Conservation (phyloP, 1,284 basidiomycete genomes). For the Cutaneotrichosporon cavernicola region DNA sequence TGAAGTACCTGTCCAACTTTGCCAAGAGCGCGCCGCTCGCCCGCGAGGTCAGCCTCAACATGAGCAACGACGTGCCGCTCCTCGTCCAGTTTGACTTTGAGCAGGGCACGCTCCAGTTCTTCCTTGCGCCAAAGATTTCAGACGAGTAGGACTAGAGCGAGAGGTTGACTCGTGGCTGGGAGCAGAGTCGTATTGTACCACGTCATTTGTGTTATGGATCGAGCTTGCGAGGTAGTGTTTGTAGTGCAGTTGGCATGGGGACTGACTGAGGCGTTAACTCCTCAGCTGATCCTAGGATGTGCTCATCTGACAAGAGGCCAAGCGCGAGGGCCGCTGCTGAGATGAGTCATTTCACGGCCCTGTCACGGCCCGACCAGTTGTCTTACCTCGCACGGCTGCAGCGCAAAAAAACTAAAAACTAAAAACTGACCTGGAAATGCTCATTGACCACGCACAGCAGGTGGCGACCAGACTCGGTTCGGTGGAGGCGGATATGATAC, state of each 20-base stretch:
- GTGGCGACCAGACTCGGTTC: no score
- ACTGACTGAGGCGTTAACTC: background rate
- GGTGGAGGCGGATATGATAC: background rate
- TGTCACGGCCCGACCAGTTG: background rate
- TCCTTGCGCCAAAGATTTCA: conserved; percentile 49
- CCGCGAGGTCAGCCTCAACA: conserved; percentile 72
- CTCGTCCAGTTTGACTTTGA: conserved; percentile 63
- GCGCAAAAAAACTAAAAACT: background rate
- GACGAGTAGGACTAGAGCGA: conserved; percentile 22
- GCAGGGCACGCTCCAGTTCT: conserved; percentile 52
- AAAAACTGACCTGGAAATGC: background rate
- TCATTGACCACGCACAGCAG: background rate
- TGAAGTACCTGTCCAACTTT: conserved; percentile 98
- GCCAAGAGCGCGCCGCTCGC: conserved; percentile 83
- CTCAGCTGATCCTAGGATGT: background rate
- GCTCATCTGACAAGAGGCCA: background rate
- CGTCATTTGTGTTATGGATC: conserved; percentile 14
- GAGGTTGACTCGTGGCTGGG: background rate
- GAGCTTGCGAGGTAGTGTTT: background rate
- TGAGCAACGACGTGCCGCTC: conserved; percentile 87
- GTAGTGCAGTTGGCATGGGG: no score
- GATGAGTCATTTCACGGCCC: background rate
- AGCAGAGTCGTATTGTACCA: conserved; percentile 12
- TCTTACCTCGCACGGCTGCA: no score
- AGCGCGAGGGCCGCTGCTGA: background rate